Conservation (phyloP, 495 filamentous ascomycete genomes). For the Penicillium malachiteum region DNA sequence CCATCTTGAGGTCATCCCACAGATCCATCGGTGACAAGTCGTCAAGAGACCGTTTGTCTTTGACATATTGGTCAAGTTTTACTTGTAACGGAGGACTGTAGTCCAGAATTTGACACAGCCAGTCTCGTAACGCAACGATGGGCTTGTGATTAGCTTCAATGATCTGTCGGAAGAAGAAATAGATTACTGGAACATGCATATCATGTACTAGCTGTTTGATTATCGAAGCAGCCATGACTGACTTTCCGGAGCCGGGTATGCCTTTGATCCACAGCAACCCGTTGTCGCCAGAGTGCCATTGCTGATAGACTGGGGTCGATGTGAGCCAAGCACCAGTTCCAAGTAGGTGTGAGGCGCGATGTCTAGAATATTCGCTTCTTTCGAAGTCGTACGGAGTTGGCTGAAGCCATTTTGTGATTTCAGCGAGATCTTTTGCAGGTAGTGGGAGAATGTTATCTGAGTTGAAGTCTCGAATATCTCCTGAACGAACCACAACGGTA, state of each 20-base stretch:
- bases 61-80: constrained; percentile 2
- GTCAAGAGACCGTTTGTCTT: neutral
- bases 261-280: constrained; percentile 41
- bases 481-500: neutral
- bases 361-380: constrained; percentile 11
- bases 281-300: constrained; percentile 10
- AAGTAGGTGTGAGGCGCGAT: constrained; percentile 6
- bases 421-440: neutral
- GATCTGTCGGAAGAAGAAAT: constrained; percentile 12
- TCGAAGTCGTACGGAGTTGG: constrained; percentile 18
- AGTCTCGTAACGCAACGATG: constrained; percentile 7
- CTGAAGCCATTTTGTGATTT: constrained; percentile 16
- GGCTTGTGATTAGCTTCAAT: constrained; percentile 10
- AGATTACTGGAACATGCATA: neutral
- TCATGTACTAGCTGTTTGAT: constrained; percentile 6
- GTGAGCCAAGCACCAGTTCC: constrained; percentile 16
- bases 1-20: neutral
- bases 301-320: constrained; percentile 10
- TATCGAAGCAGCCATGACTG: constrained; percentile 61
- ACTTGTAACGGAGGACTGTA: constrained; percentile 7
- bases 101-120: constrained; percentile 8
- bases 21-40: neutral
- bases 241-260: constrained; percentile 89
- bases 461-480: neutral
- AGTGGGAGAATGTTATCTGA: neutral